A percentile compares a stretch with the other conserved stretches of the same genome.
These are phyloP conservation scores for Trypanosoma mega DNA, from an alignment of 208 protist genomes.

Conservation along the genomic window DNA sequence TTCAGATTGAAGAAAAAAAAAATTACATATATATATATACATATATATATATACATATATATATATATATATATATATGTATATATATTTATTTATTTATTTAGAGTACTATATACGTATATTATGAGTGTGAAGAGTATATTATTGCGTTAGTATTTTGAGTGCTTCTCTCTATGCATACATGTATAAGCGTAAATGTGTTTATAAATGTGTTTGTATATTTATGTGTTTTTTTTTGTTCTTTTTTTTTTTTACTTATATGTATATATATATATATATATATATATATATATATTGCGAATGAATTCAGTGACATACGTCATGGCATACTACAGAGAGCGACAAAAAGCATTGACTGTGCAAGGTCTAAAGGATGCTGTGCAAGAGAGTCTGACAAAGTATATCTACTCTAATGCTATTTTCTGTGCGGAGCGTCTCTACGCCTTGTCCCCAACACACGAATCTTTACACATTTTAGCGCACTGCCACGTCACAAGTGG, in stretches of 20 bases:
- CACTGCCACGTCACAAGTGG: slow-evolving; percentile 62
- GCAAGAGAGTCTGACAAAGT: slow-evolving; percentile 52
- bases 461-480: slow-evolving; percentile 67
- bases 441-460: slow-evolving; percentile 46
- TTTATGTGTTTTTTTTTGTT: slow-evolving; percentile 7
- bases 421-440: slow-evolving; percentile 89
- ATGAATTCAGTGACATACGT: too few relatives aligned
- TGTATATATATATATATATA: slow-evolving; percentile 2
- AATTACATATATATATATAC: slow-evolving; percentile 1
- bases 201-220: neutral
- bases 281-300: too few relatives aligned
- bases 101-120: too few relatives aligned
- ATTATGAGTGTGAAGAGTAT: too few relatives aligned
- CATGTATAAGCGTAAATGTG: neutral
- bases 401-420: slow-evolving; percentile 83
- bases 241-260: slow-evolving; percentile 19
- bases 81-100: too few relatives aligned
- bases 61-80: too few relatives aligned
- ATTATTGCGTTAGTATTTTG: neutral
- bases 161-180: neutral
- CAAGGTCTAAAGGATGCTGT: slow-evolving; percentile 45
- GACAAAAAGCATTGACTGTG: slow-evolving; percentile 14
- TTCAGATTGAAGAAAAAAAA: slow-evolving; percentile 4
- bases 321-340: slow-evolving; percentile 24
- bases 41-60: neutral